Evolutionary conservation across 352 stramenopile genomes (phyloP), one percentile per base, ranked within the genome.

Genomic region (Phytophthora capsici): DNA sequence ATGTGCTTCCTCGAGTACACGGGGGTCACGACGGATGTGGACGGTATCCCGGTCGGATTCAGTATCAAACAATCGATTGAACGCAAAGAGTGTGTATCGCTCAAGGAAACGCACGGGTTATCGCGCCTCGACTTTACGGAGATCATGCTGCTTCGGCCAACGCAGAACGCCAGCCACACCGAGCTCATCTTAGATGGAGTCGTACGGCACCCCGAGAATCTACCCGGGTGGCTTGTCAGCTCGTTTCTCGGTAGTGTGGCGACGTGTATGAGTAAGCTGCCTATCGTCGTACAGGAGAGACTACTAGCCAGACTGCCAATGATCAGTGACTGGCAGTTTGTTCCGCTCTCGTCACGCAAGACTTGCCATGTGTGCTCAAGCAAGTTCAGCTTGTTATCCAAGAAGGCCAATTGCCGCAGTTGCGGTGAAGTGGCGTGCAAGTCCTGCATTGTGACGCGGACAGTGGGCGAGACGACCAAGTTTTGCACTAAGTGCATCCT

Each of bases 381-480:
- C 50, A 81, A 81, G 51, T 94, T 94, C 46, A 71, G 67, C 12
- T 76, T 92, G 56, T 56, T 92, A n/a, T 78, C 76, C 25, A 92
- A 90, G 75, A 94, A 94, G 63, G 59, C 68, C 59, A 79, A 91
- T 66, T 94, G 86, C 58, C 82, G 81, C 45, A 74, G 80, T 23
- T 94, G 86, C 37, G 86, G 86, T 32, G 86, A 94, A 64, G 81
- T 94, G 30, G 71, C 85, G 2, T 94, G 86, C 66, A 91, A 86
- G 71, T 87, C 83, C 37, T 93, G 85, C 67, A 73, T 90, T 22
- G 81, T 91, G 43, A 81, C 64, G 22, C 83, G 80, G 0, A 73
- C 58, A 12, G 74, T 80, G 26, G 73, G 70, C 14, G 77, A 86
- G n/a, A 71, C 74, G 7, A 71, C 59, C 56, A 91, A 89, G 69